Evolutionary conservation across 225 moss, liverwort and hornwort species (phyloP).

Genomic region (Anthoceros angustus): DNA sequence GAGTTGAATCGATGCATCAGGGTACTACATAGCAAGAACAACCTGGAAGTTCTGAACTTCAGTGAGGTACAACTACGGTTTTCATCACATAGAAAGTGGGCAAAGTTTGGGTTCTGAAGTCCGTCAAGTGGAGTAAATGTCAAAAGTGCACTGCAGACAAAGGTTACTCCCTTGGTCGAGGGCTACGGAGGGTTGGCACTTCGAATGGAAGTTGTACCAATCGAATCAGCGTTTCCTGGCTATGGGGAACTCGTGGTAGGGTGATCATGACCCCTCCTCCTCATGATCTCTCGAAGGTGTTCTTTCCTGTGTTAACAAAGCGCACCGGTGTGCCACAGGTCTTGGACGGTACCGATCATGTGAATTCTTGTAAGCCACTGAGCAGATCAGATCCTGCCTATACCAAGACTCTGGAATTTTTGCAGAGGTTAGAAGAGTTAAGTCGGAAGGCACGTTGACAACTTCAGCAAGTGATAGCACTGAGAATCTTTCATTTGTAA

Average conservation of each 20-base stretch:
- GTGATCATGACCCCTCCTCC: not conserved
- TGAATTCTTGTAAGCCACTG: conserved; percentile 94
- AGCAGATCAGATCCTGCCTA: conserved; percentile 74
- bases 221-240: conserved; percentile 96
- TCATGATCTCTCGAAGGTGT: not conserved
- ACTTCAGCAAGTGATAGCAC: no score
- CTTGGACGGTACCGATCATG: conserved; percentile 86
- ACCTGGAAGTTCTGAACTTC: conserved; percentile 85
- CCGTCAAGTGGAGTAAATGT: no score
- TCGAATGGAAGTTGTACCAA: conserved; percentile 91
- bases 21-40: conserved; percentile 55
- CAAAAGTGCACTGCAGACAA: conserved; percentile 27
- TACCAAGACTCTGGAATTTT: conserved; percentile 63
- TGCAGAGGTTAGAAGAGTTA: conserved; percentile 26
- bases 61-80: conserved; percentile 51
- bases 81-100: not conserved
- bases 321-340: conserved; percentile 28
- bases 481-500: no score
- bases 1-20: conserved; percentile 68
- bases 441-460: not conserved
- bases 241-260: conserved; percentile 94
- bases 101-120: not conserved
- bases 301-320: not conserved
- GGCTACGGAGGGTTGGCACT: conserved; percentile 96
- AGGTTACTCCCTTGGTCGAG: conserved; percentile 89